Evolutionary conservation across 2,329 filamentous ascomycete species (phyloP).

Genomic region (Ophiostoma montium): DNA sequence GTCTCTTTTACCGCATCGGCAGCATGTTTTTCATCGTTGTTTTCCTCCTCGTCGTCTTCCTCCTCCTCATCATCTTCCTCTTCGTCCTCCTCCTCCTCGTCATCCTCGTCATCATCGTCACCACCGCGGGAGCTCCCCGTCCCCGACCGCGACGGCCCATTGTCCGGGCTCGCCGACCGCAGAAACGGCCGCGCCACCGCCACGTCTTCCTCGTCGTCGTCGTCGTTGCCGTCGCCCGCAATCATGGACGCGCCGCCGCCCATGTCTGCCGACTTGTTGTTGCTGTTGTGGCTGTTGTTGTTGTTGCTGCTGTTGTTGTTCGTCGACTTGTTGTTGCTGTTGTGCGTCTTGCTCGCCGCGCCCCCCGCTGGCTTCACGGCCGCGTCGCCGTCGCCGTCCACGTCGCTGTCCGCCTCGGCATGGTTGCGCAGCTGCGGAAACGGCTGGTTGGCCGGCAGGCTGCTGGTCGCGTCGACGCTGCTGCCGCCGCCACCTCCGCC

Average conservation of each 20-base stretch:
- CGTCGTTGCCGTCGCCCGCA: constrained; percentile 31
- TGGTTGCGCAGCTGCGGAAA: constrained; percentile 30
- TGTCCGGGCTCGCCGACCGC: constrained; percentile 38
- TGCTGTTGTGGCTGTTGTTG: no score
- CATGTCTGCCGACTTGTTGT: neutral
- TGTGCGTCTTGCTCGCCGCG: no score
- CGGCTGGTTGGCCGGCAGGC: constrained; percentile 14
- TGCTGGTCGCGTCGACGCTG: constrained; percentile 7
- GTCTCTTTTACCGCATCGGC: neutral
- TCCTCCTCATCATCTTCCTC: constrained; percentile 21
- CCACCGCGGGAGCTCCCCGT: constrained; percentile 7
- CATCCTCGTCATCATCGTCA: constrained; percentile 15
- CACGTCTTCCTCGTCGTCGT: constrained; percentile 44
- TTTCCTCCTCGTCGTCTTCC: constrained; percentile 16
- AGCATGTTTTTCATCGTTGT: neutral
- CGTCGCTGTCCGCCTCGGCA: constrained; percentile 19
- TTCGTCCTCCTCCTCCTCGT: constrained; percentile 10
- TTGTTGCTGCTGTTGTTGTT: no score
- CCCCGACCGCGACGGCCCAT: constrained; percentile 15
- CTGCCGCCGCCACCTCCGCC: no score
- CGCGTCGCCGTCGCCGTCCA: constrained; percentile 4
- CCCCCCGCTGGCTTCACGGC: no score
- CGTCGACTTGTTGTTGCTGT: no score
- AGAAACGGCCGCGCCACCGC: constrained; percentile 43
- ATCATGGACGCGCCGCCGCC: neutral